Conservation (phyloP, 257 asterid genomes). For the Catharanthus roseus region DNA sequence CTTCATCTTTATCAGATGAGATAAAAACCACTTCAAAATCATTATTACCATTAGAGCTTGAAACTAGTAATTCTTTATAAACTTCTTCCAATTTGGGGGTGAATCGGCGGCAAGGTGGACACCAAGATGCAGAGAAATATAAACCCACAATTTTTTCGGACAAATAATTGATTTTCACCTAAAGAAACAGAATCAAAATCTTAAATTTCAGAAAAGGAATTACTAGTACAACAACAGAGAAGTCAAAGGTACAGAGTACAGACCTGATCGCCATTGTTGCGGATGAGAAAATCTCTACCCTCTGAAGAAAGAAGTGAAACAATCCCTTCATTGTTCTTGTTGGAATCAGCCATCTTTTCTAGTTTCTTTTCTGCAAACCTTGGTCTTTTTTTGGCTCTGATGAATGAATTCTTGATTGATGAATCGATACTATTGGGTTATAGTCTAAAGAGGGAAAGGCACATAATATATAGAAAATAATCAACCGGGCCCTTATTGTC, state of each 20-base stretch:
- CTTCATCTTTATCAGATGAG: conserved; percentile 31
- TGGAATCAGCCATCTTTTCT: conserved; percentile 12
- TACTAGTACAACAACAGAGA: not conserved
- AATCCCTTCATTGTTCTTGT: conserved; percentile 13
- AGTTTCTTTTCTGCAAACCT: not conserved
- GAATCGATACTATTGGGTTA: not conserved
- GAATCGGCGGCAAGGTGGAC: conserved; percentile 32
- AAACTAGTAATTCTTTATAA: conserved; percentile 16
- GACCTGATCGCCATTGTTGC: conserved; percentile 21
- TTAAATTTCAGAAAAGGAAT: too few relatives aligned
- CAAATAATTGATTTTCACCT: conserved; percentile 23
- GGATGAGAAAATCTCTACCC: conserved; percentile 26
- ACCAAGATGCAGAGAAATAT: conserved; percentile 31
- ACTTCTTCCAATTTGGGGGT: conserved; percentile 26
- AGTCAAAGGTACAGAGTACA: not conserved
- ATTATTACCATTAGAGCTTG: conserved; percentile 11
- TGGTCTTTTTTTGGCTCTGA: not conserved
- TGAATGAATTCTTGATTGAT: not conserved
- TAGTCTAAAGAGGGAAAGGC: not conserved
- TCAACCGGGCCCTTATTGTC: not conserved
- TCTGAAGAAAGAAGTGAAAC: conserved; percentile 23
- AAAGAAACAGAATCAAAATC: conserved; percentile 2
- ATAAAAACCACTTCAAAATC: conserved; percentile 30
- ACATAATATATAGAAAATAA: not conserved
- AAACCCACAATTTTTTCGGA: conserved; percentile 20